phyloP scores from a whole-genome alignment of 2,329 filamentous ascomycete species.

The Hymenoscyphus salicellus region DNA sequence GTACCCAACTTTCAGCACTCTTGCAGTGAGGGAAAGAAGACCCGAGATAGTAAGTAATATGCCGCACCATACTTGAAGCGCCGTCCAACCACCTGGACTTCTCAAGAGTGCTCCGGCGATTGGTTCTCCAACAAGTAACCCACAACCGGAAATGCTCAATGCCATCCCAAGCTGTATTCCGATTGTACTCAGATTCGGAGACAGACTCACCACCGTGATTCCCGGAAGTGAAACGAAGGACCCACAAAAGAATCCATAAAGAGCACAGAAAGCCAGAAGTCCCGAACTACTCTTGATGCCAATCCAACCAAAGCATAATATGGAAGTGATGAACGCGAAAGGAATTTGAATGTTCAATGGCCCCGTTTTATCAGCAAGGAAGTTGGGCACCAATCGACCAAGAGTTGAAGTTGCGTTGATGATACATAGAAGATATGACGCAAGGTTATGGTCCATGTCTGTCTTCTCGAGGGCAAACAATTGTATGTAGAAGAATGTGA shows the following conservation, averaged over 20 bases:
- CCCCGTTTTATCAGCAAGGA: constrained; percentile 51
- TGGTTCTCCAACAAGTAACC: constrained; percentile 37
- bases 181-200: constrained; percentile 43
- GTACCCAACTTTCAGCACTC: not conserved
- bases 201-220: constrained; percentile 17
- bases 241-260: constrained; percentile 69
- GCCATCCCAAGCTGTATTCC: constrained; percentile 48
- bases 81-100: not conserved
- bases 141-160: constrained; percentile 46
- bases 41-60: not conserved
- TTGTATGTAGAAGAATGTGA: constrained; percentile 48
- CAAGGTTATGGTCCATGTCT: constrained; percentile 38
- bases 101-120: constrained; percentile 18
- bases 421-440: constrained; percentile 20
- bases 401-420: constrained; percentile 44
- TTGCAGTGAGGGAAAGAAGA: not conserved
- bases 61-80: not conserved
- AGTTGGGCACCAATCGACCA: constrained; percentile 53
- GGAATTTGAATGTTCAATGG: constrained; percentile 47
- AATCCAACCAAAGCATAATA: constrained; percentile 49
- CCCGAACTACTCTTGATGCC: constrained; percentile 49
- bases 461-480: constrained; percentile 22
- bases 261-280: constrained; percentile 58
- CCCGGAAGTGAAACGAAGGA: constrained; percentile 48
- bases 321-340: constrained; percentile 48